Evolutionary conservation across 768 basidiomycete species (phyloP), one percentile per base, ranked within the genome.

Genomic region (Thelephora aurantiotincta): DNA sequence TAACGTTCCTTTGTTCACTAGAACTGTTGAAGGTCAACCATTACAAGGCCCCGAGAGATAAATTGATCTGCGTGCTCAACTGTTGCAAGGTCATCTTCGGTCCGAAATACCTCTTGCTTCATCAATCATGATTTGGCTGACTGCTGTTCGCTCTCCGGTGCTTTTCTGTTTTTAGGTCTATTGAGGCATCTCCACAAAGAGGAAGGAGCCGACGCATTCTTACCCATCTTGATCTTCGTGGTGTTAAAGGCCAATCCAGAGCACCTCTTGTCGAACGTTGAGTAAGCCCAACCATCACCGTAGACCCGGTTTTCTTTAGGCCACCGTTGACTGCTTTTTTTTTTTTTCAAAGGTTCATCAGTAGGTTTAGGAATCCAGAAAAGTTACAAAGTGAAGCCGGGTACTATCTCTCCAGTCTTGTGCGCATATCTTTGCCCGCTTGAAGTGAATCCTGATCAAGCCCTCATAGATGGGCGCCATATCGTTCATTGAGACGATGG

Each of bases 41-140:
- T 60, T 99, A 98, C 70, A 98, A 98, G 63, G 96, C 96, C 9
- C 96, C 96, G 6, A 74, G 96, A 37, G 96, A 99, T 64, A 99
- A 99, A 66, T 69, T 98, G 45, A 98, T 99, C 48, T 98, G 96
- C 63, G 85, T 98, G 35, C 66, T 98, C 44, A 99, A 99, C 59
- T 87, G 80, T 63, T 99, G 93, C 78, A 99, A 99, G 68, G 91
- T 99, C 63, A 98, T 99, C 55, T 98, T 96, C 58, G 96, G 94
- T 92, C 53, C 51, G 83, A 63, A 22, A 11, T 41, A 42, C 52
- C 34, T 54, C 46, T 53, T 46, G 14, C 38, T 43, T 52, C 35
- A 11, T 51, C 53, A 23, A 41, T 44, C 26, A 11, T 14, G 6
- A 18, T 33, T 16, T 12, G 9, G 44, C 26, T 30, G 26, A 30